These are phyloP conservation scores for Lodderomyces jiufengensis DNA, from an alignment of 1,139 yeast species.

Conservation along the genomic window DNA sequence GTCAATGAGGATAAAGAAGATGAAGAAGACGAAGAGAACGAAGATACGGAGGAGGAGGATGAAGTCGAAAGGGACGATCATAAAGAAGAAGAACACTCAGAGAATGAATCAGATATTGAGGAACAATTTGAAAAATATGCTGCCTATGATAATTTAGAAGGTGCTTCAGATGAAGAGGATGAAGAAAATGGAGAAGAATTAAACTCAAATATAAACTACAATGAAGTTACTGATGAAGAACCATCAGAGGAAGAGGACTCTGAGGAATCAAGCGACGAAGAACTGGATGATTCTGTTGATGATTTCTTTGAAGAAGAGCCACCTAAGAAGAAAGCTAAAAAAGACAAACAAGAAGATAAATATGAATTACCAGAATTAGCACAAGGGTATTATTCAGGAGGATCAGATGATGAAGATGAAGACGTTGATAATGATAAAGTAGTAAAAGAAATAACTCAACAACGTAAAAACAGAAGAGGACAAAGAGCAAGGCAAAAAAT, in stretches of 20 bases:
- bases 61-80: constrained; percentile 16
- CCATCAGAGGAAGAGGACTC: constrained; percentile 38
- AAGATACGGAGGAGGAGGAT: constrained; percentile 16
- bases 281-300: constrained; percentile 24
- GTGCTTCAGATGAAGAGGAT: constrained; percentile 50
- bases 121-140: constrained; percentile 29
- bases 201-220: constrained; percentile 46
- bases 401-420: constrained; percentile 56
- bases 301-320: constrained; percentile 35
- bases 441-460: constrained; percentile 50
- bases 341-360: constrained; percentile 13
- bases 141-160: constrained; percentile 54
- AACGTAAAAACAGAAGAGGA: constrained; percentile 86
- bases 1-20: constrained; percentile 17
- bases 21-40: constrained; percentile 20
- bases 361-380: constrained; percentile 64
- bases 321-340: constrained; percentile 14
- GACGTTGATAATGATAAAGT: constrained; percentile 57
- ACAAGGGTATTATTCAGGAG: constrained; percentile 79
- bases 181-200: constrained; percentile 41
- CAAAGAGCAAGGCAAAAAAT: constrained; percentile 95
- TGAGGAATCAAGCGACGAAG: constrained; percentile 11
- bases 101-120: constrained; percentile 15
- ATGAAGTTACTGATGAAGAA: constrained; percentile 61
- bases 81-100: constrained; percentile 14